These are phyloP conservation scores for Trichosphaerium sp. DNA, from an alignment of 78 protist genomes.

Conservation along the genomic window DNA sequence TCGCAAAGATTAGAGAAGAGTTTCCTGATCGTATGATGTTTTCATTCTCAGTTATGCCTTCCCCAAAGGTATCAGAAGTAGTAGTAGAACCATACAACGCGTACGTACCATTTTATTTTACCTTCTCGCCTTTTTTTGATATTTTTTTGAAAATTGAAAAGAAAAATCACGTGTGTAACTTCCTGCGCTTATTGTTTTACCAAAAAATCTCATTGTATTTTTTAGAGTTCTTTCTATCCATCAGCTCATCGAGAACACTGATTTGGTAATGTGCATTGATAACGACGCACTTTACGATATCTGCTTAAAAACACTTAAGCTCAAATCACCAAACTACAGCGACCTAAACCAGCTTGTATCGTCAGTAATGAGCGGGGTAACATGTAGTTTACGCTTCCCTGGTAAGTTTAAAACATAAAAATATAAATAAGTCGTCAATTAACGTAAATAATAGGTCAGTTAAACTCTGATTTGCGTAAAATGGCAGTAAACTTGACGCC, in stretches of 20 bases:
- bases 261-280: slow-evolving; percentile 74
- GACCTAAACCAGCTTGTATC: slow-evolving; percentile 94
- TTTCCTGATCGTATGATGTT: slow-evolving; percentile 74
- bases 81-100: slow-evolving; percentile 96
- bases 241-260: slow-evolving; percentile 87
- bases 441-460: too few relatives aligned
- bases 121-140: too few relatives aligned
- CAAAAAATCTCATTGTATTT: too few relatives aligned
- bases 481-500: slow-evolving; percentile 93
- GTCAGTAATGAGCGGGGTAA: slow-evolving; percentile 91
- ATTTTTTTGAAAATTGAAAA: too few relatives aligned
- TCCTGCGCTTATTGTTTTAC: too few relatives aligned
- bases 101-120: too few relatives aligned
- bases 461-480: slow-evolving; percentile 90
- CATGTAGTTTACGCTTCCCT: slow-evolving; percentile 96
- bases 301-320: slow-evolving; percentile 84
- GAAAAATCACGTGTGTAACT: too few relatives aligned
- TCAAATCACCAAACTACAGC: slow-evolving; percentile 88
- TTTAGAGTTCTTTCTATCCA: slow-evolving; percentile 70
- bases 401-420: slow-evolving; percentile 95
- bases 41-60: slow-evolving; percentile 86
- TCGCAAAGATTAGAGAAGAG: slow-evolving; percentile 75
- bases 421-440: slow-evolving; percentile 65
- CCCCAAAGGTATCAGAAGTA: slow-evolving; percentile 87
- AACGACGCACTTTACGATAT: slow-evolving; percentile 93